These are phyloP conservation scores for Auricularia sp. DNA, from an alignment of 768 basidiomycete species.

Conservation along the genomic window DNA sequence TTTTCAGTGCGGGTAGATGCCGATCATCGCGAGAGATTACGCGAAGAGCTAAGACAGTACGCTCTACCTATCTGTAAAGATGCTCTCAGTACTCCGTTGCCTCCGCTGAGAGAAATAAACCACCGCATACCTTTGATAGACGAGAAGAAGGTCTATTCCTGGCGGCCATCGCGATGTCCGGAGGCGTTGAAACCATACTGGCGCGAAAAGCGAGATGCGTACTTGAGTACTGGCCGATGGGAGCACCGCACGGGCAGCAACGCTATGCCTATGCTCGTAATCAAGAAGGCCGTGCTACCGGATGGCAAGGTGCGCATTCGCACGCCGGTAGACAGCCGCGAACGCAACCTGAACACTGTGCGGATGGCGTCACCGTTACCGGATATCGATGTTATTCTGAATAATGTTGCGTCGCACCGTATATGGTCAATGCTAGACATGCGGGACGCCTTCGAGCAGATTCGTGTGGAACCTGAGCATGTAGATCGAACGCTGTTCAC, in stretches of 20 bases:
- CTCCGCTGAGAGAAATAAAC: constrained; percentile 31
- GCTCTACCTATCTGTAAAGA: constrained; percentile 17
- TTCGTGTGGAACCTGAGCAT: constrained; percentile 14
- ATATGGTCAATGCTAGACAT: constrained; percentile 19
- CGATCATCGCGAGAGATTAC: not conserved
- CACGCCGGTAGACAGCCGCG: constrained; percentile 17
- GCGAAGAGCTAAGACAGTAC: constrained; percentile 14
- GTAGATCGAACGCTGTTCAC: constrained; percentile 16
- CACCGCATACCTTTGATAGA: constrained; percentile 30
- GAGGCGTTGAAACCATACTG: constrained; percentile 18
- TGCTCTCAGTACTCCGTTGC: constrained; percentile 22
- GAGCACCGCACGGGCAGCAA: constrained; percentile 17
- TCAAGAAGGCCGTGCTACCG: constrained; percentile 16
- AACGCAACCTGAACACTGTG: constrained; percentile 22
- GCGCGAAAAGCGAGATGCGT: constrained; percentile 20
- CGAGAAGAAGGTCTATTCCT: too few relatives aligned
- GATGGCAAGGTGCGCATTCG: constrained; percentile 13
- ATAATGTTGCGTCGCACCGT: constrained; percentile 11
- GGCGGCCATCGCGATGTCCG: constrained; percentile 19
- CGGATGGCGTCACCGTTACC: constrained; percentile 9
- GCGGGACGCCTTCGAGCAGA: constrained; percentile 24
- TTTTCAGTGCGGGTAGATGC: not conserved
- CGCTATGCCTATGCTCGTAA: constrained; percentile 23
- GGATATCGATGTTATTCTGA: constrained; percentile 18
- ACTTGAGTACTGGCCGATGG: constrained; percentile 24